Conservation (phyloP, 305 asterid genomes). For the Fraxinus paxiana region DNA sequence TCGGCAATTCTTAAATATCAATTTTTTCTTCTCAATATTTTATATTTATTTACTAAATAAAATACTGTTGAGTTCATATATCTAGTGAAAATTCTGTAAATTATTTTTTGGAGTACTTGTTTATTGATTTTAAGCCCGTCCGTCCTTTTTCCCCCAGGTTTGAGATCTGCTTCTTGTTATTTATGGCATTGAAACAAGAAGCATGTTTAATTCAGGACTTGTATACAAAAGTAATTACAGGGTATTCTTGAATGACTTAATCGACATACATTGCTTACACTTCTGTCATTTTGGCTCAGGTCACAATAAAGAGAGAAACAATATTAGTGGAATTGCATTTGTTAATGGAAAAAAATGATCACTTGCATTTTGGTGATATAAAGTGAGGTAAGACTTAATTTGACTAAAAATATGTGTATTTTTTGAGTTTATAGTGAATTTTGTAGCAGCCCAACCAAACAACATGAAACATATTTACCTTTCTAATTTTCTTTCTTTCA, state of each 20-base stretch:
- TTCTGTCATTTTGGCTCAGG: conserved; percentile 18
- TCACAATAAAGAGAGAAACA: background rate
- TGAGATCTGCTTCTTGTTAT: background rate
- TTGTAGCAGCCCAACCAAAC: background rate
- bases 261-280: conserved; percentile 15
- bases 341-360: conserved; percentile 13
- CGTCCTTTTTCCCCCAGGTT: background rate
- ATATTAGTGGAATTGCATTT: conserved; percentile 1
- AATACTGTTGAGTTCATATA: background rate
- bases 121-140: background rate
- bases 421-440: conserved; percentile 10
- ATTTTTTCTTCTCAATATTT: conserved; percentile 6
- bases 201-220: background rate
- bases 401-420: background rate
- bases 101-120: background rate
- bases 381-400: conserved; percentile 16
- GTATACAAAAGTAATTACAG: background rate
- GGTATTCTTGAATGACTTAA: background rate
- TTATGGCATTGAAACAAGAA: conserved; percentile 12
- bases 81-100: background rate
- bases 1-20: background rate
- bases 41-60: background rate
- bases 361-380: conserved; percentile 1
- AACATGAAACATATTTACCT: background rate
- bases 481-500: background rate